Evolutionary conservation across 768 basidiomycete species (phyloP), one percentile per base, ranked within the genome.

Genomic region (Naganishia friedmannii): DNA sequence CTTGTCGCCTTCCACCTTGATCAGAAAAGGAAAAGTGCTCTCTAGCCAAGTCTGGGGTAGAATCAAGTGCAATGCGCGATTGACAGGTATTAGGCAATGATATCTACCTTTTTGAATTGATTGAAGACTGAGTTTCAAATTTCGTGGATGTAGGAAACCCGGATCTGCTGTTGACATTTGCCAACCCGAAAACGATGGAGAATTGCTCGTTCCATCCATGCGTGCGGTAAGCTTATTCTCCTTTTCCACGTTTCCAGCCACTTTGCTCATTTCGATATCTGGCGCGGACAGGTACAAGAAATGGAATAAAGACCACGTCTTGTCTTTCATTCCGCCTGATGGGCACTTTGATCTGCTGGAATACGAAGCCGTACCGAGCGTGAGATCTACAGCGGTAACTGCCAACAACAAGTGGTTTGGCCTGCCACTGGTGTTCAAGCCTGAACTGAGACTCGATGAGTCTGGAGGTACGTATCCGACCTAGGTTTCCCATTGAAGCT

Each of bases 261-360:
- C 67, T 72, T 71, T 31, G 67, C 19, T 70, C 54, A 37, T 39
- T 31, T 0, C 9, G 26, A 73, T 93, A 91, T 39, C 82, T 4
- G 32, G 8, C n/a, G n/a, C n/a, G 0, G 8, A 31, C 73, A 94
- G 93, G 45, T 83, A 94, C 29, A 88, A 87, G 75, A 87, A 88
- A 68, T 96, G 92, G 90, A 83, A 85, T 28, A 86, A 88, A 46
- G 88, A 91, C 76, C 89, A 87, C 75, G 81, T 85, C 0, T 82
- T 97, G 51, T 95, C 94, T 1, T 97, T 97, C 78, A 87, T 97
- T 26, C 94, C 94, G 7, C 94, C 94, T 5, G 94, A 97, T 75
- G 93, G 94, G 3, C 86, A 86, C 65, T 97, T 96, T 82, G 85
- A 85, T 9, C 84, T 96, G 23, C 86, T 89, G 77, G 90, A 93